Evolutionary conservation across 495 filamentous ascomycete species (phyloP), one percentile per base, ranked within the genome.

Genomic region (Neurospora discreta): DNA sequence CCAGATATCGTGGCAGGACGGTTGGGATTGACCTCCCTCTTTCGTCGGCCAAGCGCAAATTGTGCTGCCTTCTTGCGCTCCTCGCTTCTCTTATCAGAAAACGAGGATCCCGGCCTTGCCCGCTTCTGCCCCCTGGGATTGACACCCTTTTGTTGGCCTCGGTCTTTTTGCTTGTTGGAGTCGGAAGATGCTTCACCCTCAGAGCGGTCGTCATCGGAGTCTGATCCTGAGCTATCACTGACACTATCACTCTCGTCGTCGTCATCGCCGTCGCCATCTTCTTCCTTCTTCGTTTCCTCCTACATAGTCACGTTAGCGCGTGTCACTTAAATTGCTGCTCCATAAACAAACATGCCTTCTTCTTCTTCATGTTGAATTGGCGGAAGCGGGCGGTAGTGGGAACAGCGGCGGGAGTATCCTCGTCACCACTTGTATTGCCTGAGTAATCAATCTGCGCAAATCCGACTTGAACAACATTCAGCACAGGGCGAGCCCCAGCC

Each of bases 1-100:
- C 73, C 77, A 40, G 87, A 88, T 43, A 90, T 82, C 16, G 85
- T 82, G 33, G 78, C 86, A 67, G 86, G 76, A 20, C 78, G 78
- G 71, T 89, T 87, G 70, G 90, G 77, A 68, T 88, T 89, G 58
- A 90, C 78, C 68, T 89, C 86, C 76, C 88, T 87, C 74, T 84
- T 86, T 76, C 85, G 83, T 5, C 87, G 79, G 72, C 84, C 81
- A 39, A 84, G 83, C 16, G 85, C 86, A 39, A 88, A 77, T 73
- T 84, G 72, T 68, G 80, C 78, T 13, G 82, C 78, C 74, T 84
- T 84, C 41, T 70, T 75, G 42, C 80, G 78, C 71, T 85, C 83
- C 44, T 81, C 80, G 33, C 75, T 80, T 74, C 75, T 75, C 72
- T 78, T 80, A 23, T 69, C 69, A 44, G 78, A 77, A 3, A 79